Percentiles rank a stretch among this genome's conserved stretches.
Evolutionary conservation across 2,329 filamentous ascomycete genomes (phyloP).

Genomic region (Westerdykella aurantiaca): DNA sequence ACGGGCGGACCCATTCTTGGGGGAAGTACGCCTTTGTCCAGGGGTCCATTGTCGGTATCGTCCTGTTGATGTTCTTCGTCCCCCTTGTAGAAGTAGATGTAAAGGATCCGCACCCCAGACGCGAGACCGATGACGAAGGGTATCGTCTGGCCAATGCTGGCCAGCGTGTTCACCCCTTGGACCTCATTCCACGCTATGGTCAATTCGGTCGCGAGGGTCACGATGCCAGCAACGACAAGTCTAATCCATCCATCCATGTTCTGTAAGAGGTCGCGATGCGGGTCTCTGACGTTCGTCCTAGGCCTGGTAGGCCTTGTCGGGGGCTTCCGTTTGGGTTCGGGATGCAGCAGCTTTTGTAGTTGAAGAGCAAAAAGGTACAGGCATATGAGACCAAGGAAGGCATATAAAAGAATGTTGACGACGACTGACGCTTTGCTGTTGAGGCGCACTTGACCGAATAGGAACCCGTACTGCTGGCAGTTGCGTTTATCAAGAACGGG

Average conservation of each 20-base stretch:
- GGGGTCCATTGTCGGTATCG: neutral
- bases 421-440: conserved; percentile 12
- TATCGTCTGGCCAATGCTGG: conserved; percentile 14
- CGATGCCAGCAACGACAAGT: conserved; percentile 9
- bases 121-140: conserved; percentile 14
- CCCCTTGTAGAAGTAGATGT: conserved; percentile 8
- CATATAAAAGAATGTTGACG: conserved; percentile 12
- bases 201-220: conserved; percentile 12
- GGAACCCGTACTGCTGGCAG: conserved; percentile 18
- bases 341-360: conserved; percentile 4
- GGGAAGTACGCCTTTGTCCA: neutral
- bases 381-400: conserved; percentile 11
- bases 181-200: conserved; percentile 19
- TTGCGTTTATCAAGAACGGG: conserved; percentile 6
- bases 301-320: conserved; percentile 4
- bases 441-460: conserved; percentile 12
- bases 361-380: conserved; percentile 10
- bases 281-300: neutral
- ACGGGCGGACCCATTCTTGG: too few species aligned
- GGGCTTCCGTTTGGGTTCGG: neutral
- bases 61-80: neutral
- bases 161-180: conserved; percentile 7
- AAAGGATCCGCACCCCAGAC: conserved; percentile 10
- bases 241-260: conserved; percentile 11
- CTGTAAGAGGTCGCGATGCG: conserved; percentile 8